These are phyloP conservation scores for Colletotrichum tropicale DNA, from an alignment of 2,329 filamentous ascomycete species.

Conservation along the genomic window DNA sequence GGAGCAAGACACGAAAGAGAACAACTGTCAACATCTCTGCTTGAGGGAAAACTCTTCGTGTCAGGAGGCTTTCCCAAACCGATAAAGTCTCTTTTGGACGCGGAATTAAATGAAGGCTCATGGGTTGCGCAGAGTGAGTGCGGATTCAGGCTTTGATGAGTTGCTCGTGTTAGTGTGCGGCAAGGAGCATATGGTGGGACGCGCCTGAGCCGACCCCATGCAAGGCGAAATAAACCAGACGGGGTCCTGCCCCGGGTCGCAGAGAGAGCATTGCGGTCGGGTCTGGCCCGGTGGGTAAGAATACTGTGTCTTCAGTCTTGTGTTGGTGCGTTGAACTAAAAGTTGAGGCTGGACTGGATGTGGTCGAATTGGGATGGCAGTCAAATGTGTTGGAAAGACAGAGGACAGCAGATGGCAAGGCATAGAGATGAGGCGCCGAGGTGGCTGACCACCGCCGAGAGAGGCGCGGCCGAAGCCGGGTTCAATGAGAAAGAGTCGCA, in stretches of 20 bases:
- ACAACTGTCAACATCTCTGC: not conserved
- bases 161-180: constrained; percentile 5
- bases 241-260: constrained; percentile 6
- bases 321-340: not conserved
- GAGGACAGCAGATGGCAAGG: not conserved
- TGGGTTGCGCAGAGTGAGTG: not conserved
- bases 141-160: constrained; percentile 5
- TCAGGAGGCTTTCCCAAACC: not conserved
- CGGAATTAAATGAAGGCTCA: not conserved
- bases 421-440: not conserved
- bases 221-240: constrained; percentile 6
- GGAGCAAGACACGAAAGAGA: not conserved
- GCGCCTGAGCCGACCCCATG: not conserved
- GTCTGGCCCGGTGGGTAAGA: not conserved
- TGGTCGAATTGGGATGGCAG: not conserved
- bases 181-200: not conserved
- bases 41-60: not conserved
- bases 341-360: not conserved
- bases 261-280: not conserved
- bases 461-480: not conserved
- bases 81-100: not conserved
- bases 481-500: not conserved
- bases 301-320: not conserved
- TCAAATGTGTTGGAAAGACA: not conserved
- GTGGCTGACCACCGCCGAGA: not conserved